Evolutionary conservation across 148 eudicot species (phyloP).

Genomic region (Heliamphora exappendiculata): DNA sequence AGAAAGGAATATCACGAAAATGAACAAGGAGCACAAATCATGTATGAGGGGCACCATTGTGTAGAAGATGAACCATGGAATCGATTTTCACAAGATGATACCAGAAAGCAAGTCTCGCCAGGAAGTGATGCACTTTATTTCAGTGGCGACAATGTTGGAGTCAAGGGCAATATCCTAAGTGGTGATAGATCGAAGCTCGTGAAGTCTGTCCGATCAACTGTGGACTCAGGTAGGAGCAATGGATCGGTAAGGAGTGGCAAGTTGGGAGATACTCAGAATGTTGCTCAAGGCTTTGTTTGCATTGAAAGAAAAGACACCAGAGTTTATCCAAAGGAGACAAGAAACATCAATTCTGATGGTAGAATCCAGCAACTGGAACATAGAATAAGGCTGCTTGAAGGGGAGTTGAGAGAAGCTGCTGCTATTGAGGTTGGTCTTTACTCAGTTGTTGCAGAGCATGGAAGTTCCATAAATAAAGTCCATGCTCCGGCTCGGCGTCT

Average conservation of each 20-base stretch:
- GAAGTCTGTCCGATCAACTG: constrained; percentile 62
- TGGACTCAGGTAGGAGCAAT: constrained; percentile 45
- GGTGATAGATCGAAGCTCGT: constrained; percentile 35
- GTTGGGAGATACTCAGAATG: constrained; percentile 13
- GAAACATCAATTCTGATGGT: constrained; percentile 28
- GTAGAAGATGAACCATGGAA: constrained; percentile 22
- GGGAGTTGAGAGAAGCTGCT: constrained; percentile 87
- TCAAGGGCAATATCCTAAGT: background rate
- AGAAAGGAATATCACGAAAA: constrained; percentile 24
- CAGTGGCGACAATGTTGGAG: constrained; percentile 12
- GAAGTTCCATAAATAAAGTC: constrained; percentile 80
- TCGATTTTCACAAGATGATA: constrained; percentile 19
- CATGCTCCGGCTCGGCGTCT: constrained; percentile 98
- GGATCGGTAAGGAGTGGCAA: constrained; percentile 29
- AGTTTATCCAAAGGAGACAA: constrained; percentile 31
- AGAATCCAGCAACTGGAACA: constrained; percentile 52
- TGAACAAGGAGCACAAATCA: constrained; percentile 18
- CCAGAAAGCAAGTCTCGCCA: background rate
- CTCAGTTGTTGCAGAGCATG: constrained; percentile 89
- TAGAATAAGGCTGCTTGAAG: constrained; percentile 61
- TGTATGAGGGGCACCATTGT: constrained; percentile 21
- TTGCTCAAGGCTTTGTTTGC: constrained; percentile 11
- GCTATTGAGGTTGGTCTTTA: constrained; percentile 75
- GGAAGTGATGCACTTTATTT: background rate
- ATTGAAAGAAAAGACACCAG: constrained; percentile 31